Evolutionary conservation across 2,329 filamentous ascomycete species (phyloP), one percentile per base, ranked within the genome.

Genomic region (Exophiala xenobiotica): DNA sequence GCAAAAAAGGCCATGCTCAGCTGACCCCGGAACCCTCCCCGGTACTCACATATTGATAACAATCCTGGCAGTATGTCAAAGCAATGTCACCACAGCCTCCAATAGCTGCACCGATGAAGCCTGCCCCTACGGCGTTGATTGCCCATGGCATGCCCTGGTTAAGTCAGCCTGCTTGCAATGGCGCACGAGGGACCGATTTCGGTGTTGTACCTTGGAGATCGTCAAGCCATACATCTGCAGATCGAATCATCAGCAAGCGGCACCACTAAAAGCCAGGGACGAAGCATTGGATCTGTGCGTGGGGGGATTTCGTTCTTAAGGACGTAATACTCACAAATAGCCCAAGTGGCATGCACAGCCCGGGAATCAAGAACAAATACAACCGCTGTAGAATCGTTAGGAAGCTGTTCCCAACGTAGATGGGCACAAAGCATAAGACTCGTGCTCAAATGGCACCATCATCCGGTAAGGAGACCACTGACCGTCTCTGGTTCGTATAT

Each of bases 401-500:
- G n/a, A n/a, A n/a, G n/a, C n/a, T n/a, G n/a, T n/a, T n/a, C n/a
- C n/a, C n/a, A n/a, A n/a, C n/a, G n/a, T n/a, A n/a, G n/a, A n/a
- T n/a, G n/a, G n/a, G n/a, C n/a, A n/a, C n/a, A n/a, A n/a, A n/a
- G n/a, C n/a, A n/a, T n/a, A n/a, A n/a, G n/a, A n/a, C n/a, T n/a
- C n/a, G n/a, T n/a, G n/a, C n/a, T n/a, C n/a, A n/a, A n/a, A n/a
- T n/a, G n/a, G n/a, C n/a, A n/a, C n/a, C n/a, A n/a, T n/a, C n/a
- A n/a, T n/a, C n/a, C n/a, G n/a, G n/a, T n/a, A n/a, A n/a, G n/a
- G n/a, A n/a, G n/a, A n/a, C n/a, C n/a, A n/a, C n/a, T n/a, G n/a
- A n/a, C n/a, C n/a, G 77, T 77, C 60, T 78, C 75, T 1, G 75
- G 72, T 60, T 78, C 75, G 44, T 74, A 74, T 53, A 74, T 70